Evolutionary conservation across 805 yeast genomes (phyloP).

Genomic region (Pichia ethanolica): DNA sequence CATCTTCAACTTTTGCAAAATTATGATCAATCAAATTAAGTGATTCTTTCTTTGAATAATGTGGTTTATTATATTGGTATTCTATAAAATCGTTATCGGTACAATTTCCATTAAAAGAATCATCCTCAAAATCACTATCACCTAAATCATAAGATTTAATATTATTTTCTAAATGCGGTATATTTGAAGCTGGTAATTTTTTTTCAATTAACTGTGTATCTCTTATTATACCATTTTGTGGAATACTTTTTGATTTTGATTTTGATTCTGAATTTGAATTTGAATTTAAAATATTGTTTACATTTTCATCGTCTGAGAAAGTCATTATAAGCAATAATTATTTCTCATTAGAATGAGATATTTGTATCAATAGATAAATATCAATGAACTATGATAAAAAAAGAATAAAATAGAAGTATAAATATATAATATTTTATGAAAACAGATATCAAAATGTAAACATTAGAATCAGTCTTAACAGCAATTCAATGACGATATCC

Average conservation of each 20-base stretch:
- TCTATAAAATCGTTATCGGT: slow-evolving; percentile 23
- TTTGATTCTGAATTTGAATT: background rate
- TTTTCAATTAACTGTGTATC: slow-evolving; percentile 3
- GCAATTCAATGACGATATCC: too few species aligned
- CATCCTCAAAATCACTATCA: background rate
- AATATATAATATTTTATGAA: too few species aligned
- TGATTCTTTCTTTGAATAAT: slow-evolving; percentile 13
- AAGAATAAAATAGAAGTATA: too few species aligned
- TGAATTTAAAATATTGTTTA: background rate
- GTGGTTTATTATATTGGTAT: slow-evolving; percentile 16
- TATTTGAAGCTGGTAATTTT: background rate
- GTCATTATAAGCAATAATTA: background rate
- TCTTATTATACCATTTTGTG: background rate
- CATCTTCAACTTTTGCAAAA: slow-evolving; percentile 8
- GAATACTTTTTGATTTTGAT: background rate
- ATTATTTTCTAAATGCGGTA: background rate
- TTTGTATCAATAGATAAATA: too few species aligned
- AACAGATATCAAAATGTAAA: too few species aligned
- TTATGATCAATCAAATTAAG: slow-evolving; percentile 16
- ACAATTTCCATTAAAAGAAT: background rate
- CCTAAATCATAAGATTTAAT: background rate
- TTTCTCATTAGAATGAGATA: too few species aligned
- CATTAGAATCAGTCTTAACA: too few species aligned
- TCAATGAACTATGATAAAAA: too few species aligned
- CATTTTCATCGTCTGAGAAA: background rate